Conservation (phyloP, 2,329 filamentous ascomycete species). For the Xylariaceae sp. region DNA sequence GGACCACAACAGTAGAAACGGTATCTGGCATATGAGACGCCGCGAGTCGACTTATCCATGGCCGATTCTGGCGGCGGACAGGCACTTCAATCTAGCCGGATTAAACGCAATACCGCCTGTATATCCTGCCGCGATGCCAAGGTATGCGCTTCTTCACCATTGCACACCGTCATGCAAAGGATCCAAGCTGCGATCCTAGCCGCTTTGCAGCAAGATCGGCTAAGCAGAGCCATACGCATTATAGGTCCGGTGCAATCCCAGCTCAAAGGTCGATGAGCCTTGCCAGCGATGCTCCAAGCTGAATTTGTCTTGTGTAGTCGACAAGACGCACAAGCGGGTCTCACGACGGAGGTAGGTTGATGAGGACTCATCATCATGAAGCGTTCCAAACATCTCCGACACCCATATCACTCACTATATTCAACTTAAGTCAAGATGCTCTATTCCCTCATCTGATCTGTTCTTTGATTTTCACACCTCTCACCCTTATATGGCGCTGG, state of each 20-base stretch:
- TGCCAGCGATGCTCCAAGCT: conserved; percentile 31
- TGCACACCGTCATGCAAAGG: background rate
- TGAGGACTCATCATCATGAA: background rate
- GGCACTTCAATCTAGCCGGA: conserved; percentile 21
- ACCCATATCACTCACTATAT: background rate
- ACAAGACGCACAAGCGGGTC: conserved; percentile 31
- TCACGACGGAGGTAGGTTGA: conserved; percentile 30
- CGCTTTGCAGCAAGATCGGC: background rate
- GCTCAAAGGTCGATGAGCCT: conserved; percentile 21
- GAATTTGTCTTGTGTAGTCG: conserved; percentile 27
- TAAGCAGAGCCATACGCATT: background rate
- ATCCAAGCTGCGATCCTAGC: background rate
- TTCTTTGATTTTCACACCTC: too few relatives aligned
- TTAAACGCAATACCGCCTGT: conserved; percentile 32
- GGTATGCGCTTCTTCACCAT: conserved; percentile 14
- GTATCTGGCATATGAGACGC: conserved; percentile 15
- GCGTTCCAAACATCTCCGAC: background rate
- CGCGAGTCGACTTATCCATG: conserved; percentile 8
- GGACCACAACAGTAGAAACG: conserved; percentile 1
- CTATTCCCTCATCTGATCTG: background rate
- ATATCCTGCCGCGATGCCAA: conserved; percentile 33
- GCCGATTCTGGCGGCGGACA: conserved; percentile 21
- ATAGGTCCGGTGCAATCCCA: conserved; percentile 33
- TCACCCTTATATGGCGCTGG: too few relatives aligned
- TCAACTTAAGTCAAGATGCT: background rate